Evolutionary conservation across 202 grass and related monocot species (phyloP).

Genomic region (Schoenoplectus triqueter): DNA sequence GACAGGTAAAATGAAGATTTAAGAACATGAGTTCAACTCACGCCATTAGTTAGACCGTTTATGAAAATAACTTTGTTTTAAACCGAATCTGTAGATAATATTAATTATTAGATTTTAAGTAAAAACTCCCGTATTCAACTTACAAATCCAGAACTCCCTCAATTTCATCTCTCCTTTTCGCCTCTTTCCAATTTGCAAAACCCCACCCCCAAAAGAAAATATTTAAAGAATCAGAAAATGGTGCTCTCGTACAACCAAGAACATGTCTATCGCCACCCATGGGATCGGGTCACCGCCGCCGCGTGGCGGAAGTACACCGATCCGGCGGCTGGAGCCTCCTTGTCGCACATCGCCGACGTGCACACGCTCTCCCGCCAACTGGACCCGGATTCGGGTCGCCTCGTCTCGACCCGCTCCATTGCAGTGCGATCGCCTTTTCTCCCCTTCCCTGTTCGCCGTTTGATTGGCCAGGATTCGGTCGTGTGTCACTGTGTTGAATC

Average conservation of each 20-base stretch:
- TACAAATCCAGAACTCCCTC: neutral
- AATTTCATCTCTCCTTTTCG: neutral
- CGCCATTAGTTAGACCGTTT: too few relatives aligned
- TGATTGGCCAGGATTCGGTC: constrained; percentile 67
- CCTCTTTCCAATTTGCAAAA: constrained; percentile 40
- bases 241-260: constrained; percentile 92
- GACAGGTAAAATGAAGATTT: too few relatives aligned
- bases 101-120: too few relatives aligned
- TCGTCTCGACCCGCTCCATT: constrained; percentile 73
- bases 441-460: constrained; percentile 76
- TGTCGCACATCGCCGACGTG: constrained; percentile 86
- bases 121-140: neutral
- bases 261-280: constrained; percentile 88
- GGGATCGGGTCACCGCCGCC: constrained; percentile 96
- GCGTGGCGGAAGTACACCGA: constrained; percentile 96
- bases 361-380: constrained; percentile 79
- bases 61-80: too few relatives aligned
- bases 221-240: constrained; percentile 36
- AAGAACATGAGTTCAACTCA: too few relatives aligned
- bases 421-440: constrained; percentile 79
- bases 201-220: constrained; percentile 54
- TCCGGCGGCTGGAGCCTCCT: constrained; percentile 59
- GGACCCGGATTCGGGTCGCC: constrained; percentile 53
- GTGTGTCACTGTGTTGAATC: constrained; percentile 95
- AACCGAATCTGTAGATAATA: too few relatives aligned